These are phyloP conservation scores for Colletotrichum sublineola DNA, from an alignment of 2,329 filamentous ascomycete genomes.

Conservation along the genomic window DNA sequence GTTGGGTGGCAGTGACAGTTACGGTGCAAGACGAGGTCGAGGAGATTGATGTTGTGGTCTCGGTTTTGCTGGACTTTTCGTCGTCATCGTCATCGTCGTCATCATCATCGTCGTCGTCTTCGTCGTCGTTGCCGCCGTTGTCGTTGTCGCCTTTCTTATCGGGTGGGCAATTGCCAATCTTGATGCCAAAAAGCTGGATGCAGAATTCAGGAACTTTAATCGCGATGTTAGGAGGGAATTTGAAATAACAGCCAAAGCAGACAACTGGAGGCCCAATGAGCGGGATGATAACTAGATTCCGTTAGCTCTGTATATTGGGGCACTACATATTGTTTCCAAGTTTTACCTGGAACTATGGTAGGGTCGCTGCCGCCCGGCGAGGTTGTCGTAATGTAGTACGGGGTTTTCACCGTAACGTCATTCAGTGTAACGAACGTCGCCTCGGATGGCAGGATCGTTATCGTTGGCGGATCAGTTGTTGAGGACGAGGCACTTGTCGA, in stretches of 20 bases:
- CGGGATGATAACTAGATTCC: not conserved
- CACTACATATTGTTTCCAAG: not conserved
- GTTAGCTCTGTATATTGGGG: not conserved
- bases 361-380: slow-evolving; percentile 8
- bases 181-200: slow-evolving; percentile 12
- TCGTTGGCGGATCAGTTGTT: not conserved
- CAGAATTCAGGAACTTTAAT: slow-evolving; percentile 25
- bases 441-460: not conserved
- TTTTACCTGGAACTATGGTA: slow-evolving; percentile 26
- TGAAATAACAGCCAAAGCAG: slow-evolving; percentile 21
- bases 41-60: not conserved
- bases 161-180: slow-evolving; percentile 15
- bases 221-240: slow-evolving; percentile 17
- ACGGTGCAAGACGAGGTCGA: slow-evolving; percentile 26
- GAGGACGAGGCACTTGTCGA: not conserved
- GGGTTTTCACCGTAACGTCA: not conserved
- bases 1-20: slow-evolving; percentile 36
- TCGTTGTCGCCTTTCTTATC: not conserved
- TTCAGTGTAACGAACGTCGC: not conserved
- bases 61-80: not conserved
- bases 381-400: slow-evolving; percentile 19
- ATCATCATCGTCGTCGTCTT: not conserved
- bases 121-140: not conserved
- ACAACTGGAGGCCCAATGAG: slow-evolving; percentile 12
- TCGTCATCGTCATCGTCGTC: not conserved